Base-by-base conservation (phyloP, 148 eudicot species). In the Heliamphora exappendiculata region DNA sequence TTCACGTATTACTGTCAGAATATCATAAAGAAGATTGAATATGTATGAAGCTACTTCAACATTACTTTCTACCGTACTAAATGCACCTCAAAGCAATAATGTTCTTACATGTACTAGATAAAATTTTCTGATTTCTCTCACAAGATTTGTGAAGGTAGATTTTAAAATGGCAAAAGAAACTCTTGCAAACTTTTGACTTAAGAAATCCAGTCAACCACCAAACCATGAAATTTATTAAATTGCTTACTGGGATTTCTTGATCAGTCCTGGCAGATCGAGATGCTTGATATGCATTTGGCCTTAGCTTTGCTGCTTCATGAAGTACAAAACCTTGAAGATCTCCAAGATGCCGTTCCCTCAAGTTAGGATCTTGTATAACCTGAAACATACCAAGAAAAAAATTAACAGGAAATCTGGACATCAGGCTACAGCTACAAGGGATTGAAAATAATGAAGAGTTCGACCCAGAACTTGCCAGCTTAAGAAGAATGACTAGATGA, bases 281-380 rank as follows among this genome's bases (percentile, higher is more conserved):
- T 70, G 81, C 83, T 76, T 44, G 80, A 80, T 79, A 76, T 80
- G 82, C 82, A 72, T 82, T 79, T 34, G 86, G 82, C 58, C 67
- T 81, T 16, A 81, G 47, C 79, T 51, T 80, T 6, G 81, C 77
- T 60, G 84, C 70, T 47, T 86, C 85, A 24, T 86, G 79, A 76
- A 65, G 75, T 37, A 74, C 78, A 57, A 54, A 81, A 78, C 91
- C 92, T 82, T 89, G 92, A 31, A 89, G 90, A 77, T 84, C 90
- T 29, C 92, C 92, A 39, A 89, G 81, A 82, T 89, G 88, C 68
- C 91, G 81, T 78, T 87, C 92, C 69, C 90, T 86, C 59, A 87
- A 73, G 34, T 75, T 82, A 76, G 80, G 67, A 44, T 87, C 90
- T 78, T 22, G 80, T 22, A 83, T 80, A 62, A 87, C 92, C 92